phyloP scores from a whole-genome alignment of 108 stramenopile genomes.

The Cyclotella kingstonii region DNA sequence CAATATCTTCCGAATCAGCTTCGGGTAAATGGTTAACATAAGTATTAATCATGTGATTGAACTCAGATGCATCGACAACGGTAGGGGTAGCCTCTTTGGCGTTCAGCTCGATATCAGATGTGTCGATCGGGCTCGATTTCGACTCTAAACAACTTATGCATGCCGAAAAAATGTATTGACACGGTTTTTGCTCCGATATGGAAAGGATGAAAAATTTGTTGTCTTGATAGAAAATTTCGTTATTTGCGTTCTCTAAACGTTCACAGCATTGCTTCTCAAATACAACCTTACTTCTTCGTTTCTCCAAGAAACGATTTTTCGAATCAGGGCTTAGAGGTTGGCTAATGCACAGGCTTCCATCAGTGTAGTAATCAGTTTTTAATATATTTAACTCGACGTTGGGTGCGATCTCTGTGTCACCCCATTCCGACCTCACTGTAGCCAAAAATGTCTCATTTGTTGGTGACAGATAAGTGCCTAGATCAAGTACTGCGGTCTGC shows the following conservation, averaged over 20 bases:
- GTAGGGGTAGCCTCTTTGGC: background rate
- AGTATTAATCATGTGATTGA: conserved; percentile 27
- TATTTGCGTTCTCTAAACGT: conserved; percentile 11
- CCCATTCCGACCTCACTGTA: conserved; percentile 10
- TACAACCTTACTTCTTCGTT: conserved; percentile 35
- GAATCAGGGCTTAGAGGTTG: background rate
- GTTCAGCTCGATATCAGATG: too few relatives aligned
- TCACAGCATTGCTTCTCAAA: conserved; percentile 39
- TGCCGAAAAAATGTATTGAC: conserved; percentile 22
- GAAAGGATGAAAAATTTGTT: conserved; percentile 20
- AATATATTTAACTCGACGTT: conserved; percentile 1
- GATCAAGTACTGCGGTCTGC: conserved; percentile 4
- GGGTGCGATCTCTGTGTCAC: conserved; percentile 17
- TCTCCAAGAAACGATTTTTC: background rate
- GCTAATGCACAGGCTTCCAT: conserved; percentile 17
- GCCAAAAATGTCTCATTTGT: conserved; percentile 10
- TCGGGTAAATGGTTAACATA: conserved; percentile 17
- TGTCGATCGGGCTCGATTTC: too few relatives aligned
- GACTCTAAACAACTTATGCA: conserved; percentile 27
- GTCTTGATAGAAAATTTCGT: conserved; percentile 33
- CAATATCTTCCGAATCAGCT: conserved; percentile 1
- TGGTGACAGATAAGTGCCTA: conserved; percentile 19
- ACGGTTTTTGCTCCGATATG: conserved; percentile 23
- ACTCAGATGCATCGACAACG: conserved; percentile 20
- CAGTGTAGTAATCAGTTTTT: conserved; percentile 34